Percentiles rank a stretch among this genome's conserved stretches.
These are phyloP conservation scores for Yarrowia sp. DNA, from an alignment of 805 yeast species.

Conservation along the genomic window DNA sequence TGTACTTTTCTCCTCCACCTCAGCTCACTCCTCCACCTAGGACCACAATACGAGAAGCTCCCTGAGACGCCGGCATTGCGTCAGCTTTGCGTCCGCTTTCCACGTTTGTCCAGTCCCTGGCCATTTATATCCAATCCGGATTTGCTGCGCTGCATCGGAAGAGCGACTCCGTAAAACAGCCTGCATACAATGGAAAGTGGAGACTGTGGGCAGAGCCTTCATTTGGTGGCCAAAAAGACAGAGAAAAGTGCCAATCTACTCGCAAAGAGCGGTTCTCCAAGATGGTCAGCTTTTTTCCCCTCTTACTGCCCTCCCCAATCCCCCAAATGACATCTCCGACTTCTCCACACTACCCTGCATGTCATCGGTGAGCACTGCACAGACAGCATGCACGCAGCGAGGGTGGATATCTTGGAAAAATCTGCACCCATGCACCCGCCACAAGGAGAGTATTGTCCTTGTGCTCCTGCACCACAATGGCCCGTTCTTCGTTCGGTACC, in stretches of 20 bases:
- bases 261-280: no score
- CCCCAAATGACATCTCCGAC: not conserved
- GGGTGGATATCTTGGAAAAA: not conserved
- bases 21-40: not conserved
- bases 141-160: not conserved
- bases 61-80: no score
- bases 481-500: not conserved
- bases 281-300: no score
- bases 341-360: constrained; percentile 8
- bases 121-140: not conserved
- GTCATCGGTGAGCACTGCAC: not conserved
- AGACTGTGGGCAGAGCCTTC: no score
- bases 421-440: not conserved
- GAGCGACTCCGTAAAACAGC: not conserved
- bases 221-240: no score
- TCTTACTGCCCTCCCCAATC: not conserved
- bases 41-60: not conserved
- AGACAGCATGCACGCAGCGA: not conserved
- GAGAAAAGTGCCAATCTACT: no score
- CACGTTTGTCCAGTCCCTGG: not conserved
- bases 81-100: no score
- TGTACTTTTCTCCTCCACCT: no score
- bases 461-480: not conserved
- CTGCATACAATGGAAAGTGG: not conserved
- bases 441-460: not conserved